Conservation (phyloP, 345 rosid species). For the Eucalyptus microcorys region DNA sequence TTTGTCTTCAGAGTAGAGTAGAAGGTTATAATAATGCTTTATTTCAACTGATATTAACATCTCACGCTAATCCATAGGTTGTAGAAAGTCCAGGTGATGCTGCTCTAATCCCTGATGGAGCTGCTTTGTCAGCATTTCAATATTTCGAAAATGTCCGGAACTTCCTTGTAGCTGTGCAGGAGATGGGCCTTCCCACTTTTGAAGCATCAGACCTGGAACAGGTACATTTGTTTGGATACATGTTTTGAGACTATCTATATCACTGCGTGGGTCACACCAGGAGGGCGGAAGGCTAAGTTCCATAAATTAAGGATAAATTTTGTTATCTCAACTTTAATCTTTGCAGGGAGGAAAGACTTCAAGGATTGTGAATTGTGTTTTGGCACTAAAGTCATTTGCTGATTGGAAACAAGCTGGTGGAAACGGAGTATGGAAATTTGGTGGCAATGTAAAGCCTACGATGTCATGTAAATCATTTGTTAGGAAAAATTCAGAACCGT, state of each 20-base stretch:
- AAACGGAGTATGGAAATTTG: constrained; percentile 56
- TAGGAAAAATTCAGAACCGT: constrained; percentile 63
- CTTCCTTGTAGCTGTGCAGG: constrained; percentile 65
- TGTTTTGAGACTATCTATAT: neutral
- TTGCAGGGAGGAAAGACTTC: constrained; percentile 27
- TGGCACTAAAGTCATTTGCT: constrained; percentile 69
- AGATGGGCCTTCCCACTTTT: constrained; percentile 76
- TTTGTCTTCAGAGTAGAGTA: neutral
- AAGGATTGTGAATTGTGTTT: constrained; percentile 65
- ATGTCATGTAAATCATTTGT: constrained; percentile 33
- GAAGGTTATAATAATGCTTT: neutral
- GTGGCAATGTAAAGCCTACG: constrained; percentile 31
- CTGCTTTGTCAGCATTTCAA: constrained; percentile 78
- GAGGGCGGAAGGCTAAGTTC: neutral
- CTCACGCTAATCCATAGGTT: constrained; percentile 19
- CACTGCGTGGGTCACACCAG: neutral
- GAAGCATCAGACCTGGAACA: constrained; percentile 91
- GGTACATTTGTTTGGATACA: constrained; percentile 13
- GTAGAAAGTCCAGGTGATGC: constrained; percentile 79
- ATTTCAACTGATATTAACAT: neutral
- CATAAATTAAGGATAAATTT: neutral
- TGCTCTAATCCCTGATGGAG: constrained; percentile 65
- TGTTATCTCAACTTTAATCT: neutral
- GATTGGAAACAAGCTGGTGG: constrained; percentile 85
- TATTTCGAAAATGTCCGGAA: constrained; percentile 90